Evolutionary conservation across 495 filamentous ascomycete genomes (phyloP), one percentile per base, ranked within the genome.

Genomic region (Neurospora sp.): DNA sequence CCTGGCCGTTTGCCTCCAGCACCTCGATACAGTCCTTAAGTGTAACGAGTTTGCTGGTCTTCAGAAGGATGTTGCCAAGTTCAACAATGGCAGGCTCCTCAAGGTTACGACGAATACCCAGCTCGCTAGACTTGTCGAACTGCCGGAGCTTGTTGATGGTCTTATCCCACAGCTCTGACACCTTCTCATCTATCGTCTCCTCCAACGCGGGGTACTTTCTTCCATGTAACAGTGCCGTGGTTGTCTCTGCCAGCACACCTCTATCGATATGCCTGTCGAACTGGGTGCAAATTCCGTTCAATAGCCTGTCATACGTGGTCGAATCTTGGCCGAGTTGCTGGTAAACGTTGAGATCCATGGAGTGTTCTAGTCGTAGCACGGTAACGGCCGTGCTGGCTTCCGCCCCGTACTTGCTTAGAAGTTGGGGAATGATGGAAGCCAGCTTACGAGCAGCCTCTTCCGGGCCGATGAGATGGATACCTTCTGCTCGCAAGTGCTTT

Each of bases 221-320:
- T 14, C 94, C 94, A 79, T 97, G 94, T 27, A 97, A 81, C 39
- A 99, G 87, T 16, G 94, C 93, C 16, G 89, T 86, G 16, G 90
- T 91, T 31, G 93, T 94, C 80, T 97, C 94, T 7, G 88, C 87
- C n/a, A 99, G 84, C 8, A 99, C 94, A 46, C 89, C 87, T 69
- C 92, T 89, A 76, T 97, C 92, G 6, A 92, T 92, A 77, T 99
- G 96, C 0, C 93, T 90, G 69, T 94, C 88, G 81, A 98, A 98
- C 78, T 98, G 96, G 73, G 91, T 92, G 76, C 92, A 93, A 77
- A 98, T 95, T 76, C 98, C 95, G 75, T 97, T 96, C 2, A 99
- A 85, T 27, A 98, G 82, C 16, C 93, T 89, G 0, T 88, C 88
- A 80, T 96, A 97, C 0, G 91, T 91, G 0, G 92, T 90, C 2